Evolutionary conservation across 768 basidiomycete species (phyloP).

Genomic region (Trametes coccinea): DNA sequence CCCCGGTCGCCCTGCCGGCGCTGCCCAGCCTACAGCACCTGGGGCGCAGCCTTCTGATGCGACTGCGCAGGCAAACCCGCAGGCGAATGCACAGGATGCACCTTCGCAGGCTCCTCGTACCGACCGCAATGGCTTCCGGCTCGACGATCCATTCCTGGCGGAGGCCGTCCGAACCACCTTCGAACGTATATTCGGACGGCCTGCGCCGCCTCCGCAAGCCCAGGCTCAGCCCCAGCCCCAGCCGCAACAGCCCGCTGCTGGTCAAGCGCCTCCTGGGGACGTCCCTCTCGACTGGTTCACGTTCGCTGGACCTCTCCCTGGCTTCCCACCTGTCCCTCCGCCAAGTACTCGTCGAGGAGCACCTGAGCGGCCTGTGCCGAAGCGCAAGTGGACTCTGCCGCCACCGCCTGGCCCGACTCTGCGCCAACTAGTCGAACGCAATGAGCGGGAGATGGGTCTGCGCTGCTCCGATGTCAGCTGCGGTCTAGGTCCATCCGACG

Average conservation of each 20-base stretch:
- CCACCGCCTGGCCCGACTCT: conserved; percentile 68
- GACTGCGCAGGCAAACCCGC: background rate
- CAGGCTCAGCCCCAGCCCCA: conserved; percentile 4
- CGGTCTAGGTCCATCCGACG: conserved; percentile 53
- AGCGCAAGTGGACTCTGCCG: conserved; percentile 58
- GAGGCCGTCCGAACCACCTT: conserved; percentile 15
- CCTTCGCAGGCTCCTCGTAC: conserved; percentile 10
- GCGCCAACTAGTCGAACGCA: conserved; percentile 70
- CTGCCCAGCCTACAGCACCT: background rate
- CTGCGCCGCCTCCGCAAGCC: conserved; percentile 14
- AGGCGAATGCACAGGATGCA: conserved; percentile 1
- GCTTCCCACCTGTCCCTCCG: conserved; percentile 15
- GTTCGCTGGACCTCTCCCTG: conserved; percentile 16
- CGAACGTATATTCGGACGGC: conserved; percentile 14
- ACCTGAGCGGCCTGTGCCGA: conserved; percentile 36
- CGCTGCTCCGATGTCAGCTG: conserved; percentile 74
- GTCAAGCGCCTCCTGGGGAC: background rate
- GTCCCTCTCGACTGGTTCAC: conserved; percentile 12
- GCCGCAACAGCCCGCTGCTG: conserved; percentile 1
- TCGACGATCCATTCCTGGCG: conserved; percentile 14
- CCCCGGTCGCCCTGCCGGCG: conserved; percentile 9
- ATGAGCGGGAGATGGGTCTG: conserved; percentile 70
- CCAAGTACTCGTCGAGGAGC: conserved; percentile 21
- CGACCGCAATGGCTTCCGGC: conserved; percentile 14
- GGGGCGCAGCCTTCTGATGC: conserved; percentile 2